A percentile compares a stretch with the other conserved stretches of the same genome.
phyloP scores from a whole-genome alignment of 2,329 filamentous ascomycete genomes.

The Pyrenochaeta sp. region DNA sequence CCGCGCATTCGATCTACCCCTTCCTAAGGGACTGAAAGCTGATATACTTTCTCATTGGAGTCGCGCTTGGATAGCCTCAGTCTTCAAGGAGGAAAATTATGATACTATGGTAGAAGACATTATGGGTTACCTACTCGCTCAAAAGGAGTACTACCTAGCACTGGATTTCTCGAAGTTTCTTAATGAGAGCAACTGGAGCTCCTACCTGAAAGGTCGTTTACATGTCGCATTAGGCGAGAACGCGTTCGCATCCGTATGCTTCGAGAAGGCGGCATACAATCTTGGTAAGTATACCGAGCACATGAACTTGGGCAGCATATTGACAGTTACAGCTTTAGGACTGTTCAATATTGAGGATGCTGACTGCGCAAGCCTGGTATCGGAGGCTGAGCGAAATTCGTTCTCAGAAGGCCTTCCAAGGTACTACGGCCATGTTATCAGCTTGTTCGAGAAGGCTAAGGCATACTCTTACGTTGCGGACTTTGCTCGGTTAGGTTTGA shows the following conservation, averaged over 20 bases:
- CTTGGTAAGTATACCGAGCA: conserved; percentile 68
- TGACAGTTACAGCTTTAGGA: conserved; percentile 41
- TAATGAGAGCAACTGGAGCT: conserved; percentile 65
- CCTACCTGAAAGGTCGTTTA: conserved; percentile 85
- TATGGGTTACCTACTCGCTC: conserved; percentile 55
- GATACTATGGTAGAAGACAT: conserved; percentile 52
- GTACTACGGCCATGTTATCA: conserved; percentile 87
- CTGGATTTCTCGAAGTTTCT: conserved; percentile 73
- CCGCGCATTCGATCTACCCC: conserved; percentile 41
- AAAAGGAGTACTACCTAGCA: conserved; percentile 60
- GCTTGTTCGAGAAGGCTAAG: conserved; percentile 80
- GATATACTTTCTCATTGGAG: conserved; percentile 56
- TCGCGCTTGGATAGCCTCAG: conserved; percentile 54
- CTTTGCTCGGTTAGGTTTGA: conserved; percentile 77
- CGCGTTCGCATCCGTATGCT: conserved; percentile 75
- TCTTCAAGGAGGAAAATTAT: conserved; percentile 49
- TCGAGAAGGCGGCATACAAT: conserved; percentile 83
- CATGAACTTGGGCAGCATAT: not conserved
- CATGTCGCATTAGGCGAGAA: conserved; percentile 77
- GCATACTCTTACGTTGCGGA: conserved; percentile 83
- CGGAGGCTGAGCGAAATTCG: conserved; percentile 73
- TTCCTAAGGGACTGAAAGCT: conserved; percentile 37
- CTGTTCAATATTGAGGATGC: conserved; percentile 47
- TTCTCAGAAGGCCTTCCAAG: conserved; percentile 78
- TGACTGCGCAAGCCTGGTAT: conserved; percentile 67